Evolutionary conservation across 306 rosid genomes (phyloP).

Genomic region (Oxytropis ochrocephala): DNA sequence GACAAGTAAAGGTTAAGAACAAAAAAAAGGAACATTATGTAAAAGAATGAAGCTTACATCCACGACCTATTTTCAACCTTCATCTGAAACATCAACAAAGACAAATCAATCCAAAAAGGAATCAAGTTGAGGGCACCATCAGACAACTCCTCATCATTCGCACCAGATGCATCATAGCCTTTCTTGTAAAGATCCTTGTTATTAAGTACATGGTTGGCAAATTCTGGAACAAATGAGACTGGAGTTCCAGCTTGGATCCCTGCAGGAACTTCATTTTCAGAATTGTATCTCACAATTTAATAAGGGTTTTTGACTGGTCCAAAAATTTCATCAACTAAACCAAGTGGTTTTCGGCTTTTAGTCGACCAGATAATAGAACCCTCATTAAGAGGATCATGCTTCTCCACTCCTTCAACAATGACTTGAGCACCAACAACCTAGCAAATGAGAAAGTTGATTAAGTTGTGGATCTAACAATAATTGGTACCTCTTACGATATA

Average conservation of each 20-base stretch:
- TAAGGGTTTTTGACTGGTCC: slow-evolving; percentile 89
- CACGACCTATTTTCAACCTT: too few species aligned
- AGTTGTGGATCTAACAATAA: slow-evolving; percentile 11
- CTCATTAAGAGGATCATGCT: slow-evolving; percentile 77
- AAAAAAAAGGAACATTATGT: too few species aligned
- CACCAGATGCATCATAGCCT: slow-evolving; percentile 94
- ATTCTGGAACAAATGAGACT: slow-evolving; percentile 75
- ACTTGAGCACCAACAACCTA: slow-evolving; percentile 69
- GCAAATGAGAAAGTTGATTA: slow-evolving; percentile 17
- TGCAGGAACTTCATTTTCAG: slow-evolving; percentile 59
- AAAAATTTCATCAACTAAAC: slow-evolving; percentile 81
- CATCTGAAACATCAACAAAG: too few species aligned
- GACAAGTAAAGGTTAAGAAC: too few species aligned
- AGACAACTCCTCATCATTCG: slow-evolving; percentile 69
- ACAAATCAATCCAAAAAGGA: too few species aligned
- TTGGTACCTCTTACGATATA: background rate
- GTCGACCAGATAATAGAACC: slow-evolving; percentile 92
- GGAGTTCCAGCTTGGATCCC: slow-evolving; percentile 43
- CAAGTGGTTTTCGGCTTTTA: slow-evolving; percentile 56
- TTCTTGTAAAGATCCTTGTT: slow-evolving; percentile 64
- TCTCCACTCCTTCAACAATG: slow-evolving; percentile 78
- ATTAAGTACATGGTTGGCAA: slow-evolving; percentile 67
- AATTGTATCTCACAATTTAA: slow-evolving; percentile 74
- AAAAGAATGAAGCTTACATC: too few species aligned
- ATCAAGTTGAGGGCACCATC: too few species aligned